A percentile compares a stretch with the other conserved stretches of the same genome.
These are phyloP conservation scores for Tolypocladium pustulatum DNA, from an alignment of 2,329 filamentous ascomycete species.

Conservation along the genomic window DNA sequence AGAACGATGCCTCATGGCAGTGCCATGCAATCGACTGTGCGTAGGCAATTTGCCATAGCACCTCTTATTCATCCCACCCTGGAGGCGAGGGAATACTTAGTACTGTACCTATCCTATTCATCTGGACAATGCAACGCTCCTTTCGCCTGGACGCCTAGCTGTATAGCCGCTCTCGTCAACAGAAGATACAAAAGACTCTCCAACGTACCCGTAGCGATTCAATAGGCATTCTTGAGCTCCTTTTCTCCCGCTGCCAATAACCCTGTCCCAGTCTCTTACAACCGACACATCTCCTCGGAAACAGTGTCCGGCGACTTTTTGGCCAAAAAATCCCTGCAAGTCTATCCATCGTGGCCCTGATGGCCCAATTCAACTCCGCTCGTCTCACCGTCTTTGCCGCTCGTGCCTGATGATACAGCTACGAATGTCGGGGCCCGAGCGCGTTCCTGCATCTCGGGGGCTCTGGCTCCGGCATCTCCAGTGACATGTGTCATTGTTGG, in stretches of 20 bases:
- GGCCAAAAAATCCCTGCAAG: not conserved
- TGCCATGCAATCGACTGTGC: not conserved
- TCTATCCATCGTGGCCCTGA: conserved; percentile 11
- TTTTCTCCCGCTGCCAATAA: not conserved
- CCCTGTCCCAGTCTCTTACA: not conserved
- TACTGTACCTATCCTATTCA: not conserved
- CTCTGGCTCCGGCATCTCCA: too few relatives aligned
- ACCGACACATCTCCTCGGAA: not conserved
- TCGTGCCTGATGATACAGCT: conserved; percentile 8
- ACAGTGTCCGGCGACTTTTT: not conserved
- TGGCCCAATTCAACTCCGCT: conserved; percentile 27
- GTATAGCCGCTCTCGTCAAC: not conserved
- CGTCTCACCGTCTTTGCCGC: conserved; percentile 9
- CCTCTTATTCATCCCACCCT: not conserved
- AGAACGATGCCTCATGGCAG: not conserved
- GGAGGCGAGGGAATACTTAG: too few relatives aligned
- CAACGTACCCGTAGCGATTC: not conserved
- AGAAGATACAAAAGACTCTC: not conserved
- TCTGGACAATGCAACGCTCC: not conserved
- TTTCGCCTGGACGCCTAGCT: not conserved
- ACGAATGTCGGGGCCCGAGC: conserved; percentile 16
- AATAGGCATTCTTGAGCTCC: not conserved
- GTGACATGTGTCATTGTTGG: not conserved
- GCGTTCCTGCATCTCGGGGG: conserved; percentile 36
- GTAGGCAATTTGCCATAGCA: not conserved